Conservation (phyloP, 768 basidiomycete genomes). For the Rhizopogon vesiculosus region DNA sequence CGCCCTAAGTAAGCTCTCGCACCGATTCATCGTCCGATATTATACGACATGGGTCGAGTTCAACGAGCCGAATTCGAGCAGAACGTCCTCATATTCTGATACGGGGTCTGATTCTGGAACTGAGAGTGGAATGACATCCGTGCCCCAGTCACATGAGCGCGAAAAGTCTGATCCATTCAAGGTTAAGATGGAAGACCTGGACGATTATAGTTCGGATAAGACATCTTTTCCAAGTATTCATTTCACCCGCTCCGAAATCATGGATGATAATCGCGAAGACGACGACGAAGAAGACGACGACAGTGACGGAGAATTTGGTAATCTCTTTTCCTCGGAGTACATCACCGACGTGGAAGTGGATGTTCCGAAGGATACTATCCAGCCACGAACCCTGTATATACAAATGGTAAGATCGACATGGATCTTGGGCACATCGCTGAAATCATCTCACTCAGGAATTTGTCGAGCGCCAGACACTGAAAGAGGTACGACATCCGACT, state of each 20-base stretch:
- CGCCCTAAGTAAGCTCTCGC: constrained; percentile 80
- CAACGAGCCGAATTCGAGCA: constrained; percentile 46
- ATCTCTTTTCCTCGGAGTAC: constrained; percentile 30
- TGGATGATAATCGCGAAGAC: constrained; percentile 35
- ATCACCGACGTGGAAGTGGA: constrained; percentile 24
- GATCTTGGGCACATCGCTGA: background rate
- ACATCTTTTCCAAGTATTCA: constrained; percentile 83
- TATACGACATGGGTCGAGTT: constrained; percentile 90
- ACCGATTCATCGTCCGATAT: constrained; percentile 89
- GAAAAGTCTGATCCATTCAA: constrained; percentile 56
- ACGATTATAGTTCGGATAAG: constrained; percentile 53
- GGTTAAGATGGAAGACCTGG: constrained; percentile 58
- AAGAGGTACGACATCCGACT: constrained; percentile 48
- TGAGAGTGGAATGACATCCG: constrained; percentile 51
- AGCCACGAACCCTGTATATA: constrained; percentile 74
- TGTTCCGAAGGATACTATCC: constrained; percentile 22
- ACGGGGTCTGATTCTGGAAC: constrained; percentile 32
- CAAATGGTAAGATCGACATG: constrained; percentile 65
- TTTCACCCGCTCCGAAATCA: constrained; percentile 51
- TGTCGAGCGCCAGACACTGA: constrained; percentile 86
- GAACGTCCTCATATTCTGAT: constrained; percentile 42
- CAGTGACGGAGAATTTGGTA: constrained; percentile 36
- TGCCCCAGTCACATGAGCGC: constrained; percentile 39
- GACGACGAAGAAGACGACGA: constrained; percentile 38
- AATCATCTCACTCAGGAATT: constrained; percentile 56